Percentiles rank a stretch among this genome's conserved stretches.
Evolutionary conservation across 345 rosid genomes (phyloP).

Genomic region (Zanthoxylum bungeanum): DNA sequence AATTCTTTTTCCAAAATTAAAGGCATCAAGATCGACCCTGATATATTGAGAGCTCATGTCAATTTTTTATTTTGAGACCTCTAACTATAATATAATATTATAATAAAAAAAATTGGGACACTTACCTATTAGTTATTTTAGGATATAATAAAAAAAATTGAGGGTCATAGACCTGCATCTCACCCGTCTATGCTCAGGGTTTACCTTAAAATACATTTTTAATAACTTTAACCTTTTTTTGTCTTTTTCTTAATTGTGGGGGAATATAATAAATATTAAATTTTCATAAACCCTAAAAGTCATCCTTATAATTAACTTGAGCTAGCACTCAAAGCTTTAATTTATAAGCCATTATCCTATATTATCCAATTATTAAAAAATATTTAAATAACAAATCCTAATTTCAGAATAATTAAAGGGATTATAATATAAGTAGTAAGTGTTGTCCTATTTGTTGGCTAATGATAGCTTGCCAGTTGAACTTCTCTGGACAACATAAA

Average conservation of each 20-base stretch:
- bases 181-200: too few relatives aligned
- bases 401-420: constrained; percentile 5
- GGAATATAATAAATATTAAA: background rate
- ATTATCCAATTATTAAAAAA: constrained; percentile 3
- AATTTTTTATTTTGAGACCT: too few relatives aligned
- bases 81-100: too few relatives aligned
- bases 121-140: too few relatives aligned
- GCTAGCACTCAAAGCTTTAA: background rate
- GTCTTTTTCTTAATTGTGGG: background rate
- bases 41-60: too few relatives aligned
- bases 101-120: too few relatives aligned
- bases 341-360: background rate
- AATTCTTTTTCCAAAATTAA: too few relatives aligned
- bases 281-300: background rate
- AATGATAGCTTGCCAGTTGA: constrained; percentile 23
- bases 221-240: too few relatives aligned
- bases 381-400: background rate
- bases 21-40: too few relatives aligned
- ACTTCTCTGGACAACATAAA: constrained; percentile 29
- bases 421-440: background rate
- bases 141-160: too few relatives aligned
- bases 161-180: too few relatives aligned
- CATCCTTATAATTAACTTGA: background rate
- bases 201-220: background rate
- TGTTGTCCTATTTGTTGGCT: constrained; percentile 20